Base-by-base conservation (phyloP, 169 alveolate species). In the Babesia sp. region DNA sequence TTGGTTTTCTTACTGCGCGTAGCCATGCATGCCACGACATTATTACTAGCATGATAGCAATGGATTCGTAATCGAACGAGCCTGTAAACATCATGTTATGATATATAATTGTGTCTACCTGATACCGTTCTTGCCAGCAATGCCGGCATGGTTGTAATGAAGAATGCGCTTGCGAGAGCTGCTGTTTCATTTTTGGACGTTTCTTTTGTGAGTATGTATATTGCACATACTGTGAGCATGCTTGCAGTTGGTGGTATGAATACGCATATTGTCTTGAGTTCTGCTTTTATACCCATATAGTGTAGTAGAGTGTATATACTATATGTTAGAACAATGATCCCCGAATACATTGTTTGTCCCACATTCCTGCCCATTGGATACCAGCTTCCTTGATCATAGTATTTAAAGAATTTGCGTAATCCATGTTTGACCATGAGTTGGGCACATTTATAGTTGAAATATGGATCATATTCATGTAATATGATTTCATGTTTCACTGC, bases 391-490 rank as follows among this genome's bases (percentile, higher is more conserved):
- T 86, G 90, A 76, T 98, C 99, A 79, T 94, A 97, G 97, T 98
- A 97, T 83, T 97, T 94, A 99, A 99, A 96, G 81, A 97, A 96
- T 37, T 94, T 94, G 75, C 94, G 92, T 45, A 96, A 89, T 2
- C 99, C 99, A 41, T 96, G 95, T 50, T 92, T 89, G 18, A 93
- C 92, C 24, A 98, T 91, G 80, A 84, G 94, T 84, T 93, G 83
- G n/a, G 99, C 95, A 18, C 98, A 93, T 68, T 99, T 89, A 79
- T 91, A 97, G 82, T 97, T 98, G 88, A 98, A 98, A 96, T 98
- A 97, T 14, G 99, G 99, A 84, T 98, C 99, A 74, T 94, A 98
- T 83, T 98, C 99, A 85, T 98, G 99, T 70, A 98, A 96, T 55
- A 96, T 94, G 8, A 97, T 89, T 84, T 96, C 99, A 80, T 93